These are phyloP conservation scores for Globisporangium spinosum DNA, from an alignment of 352 stramenopile species.

Conservation along the genomic window DNA sequence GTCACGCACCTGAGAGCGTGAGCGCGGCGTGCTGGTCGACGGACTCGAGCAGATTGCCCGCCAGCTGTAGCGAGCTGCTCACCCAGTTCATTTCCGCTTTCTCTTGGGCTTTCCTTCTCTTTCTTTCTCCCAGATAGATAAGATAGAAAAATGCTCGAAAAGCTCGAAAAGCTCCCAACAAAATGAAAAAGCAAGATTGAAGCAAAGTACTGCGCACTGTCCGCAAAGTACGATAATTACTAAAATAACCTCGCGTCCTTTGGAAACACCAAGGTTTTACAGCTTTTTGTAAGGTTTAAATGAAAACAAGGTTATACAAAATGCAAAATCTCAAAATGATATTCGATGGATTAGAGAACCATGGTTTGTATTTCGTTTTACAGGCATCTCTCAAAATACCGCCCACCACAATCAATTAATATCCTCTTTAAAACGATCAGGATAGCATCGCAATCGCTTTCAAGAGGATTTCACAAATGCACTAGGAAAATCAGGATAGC, in stretches of 20 bases:
- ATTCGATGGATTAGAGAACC: no score
- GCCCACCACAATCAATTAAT: no score
- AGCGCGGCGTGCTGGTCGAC: constrained; percentile 82
- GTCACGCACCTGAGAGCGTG: constrained; percentile 41
- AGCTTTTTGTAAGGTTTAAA: no score
- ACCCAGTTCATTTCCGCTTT: constrained; percentile 71
- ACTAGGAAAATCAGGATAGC: no score
- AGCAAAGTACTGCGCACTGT: neutral
- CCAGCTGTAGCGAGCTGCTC: constrained; percentile 76
- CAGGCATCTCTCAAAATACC: no score
- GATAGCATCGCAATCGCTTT: no score
- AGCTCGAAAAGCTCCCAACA: neutral
- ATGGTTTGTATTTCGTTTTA: no score
- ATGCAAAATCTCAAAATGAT: no score
- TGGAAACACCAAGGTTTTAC: constrained; percentile 3
- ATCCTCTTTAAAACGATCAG: no score
- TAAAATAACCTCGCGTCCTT: constrained; percentile 10
- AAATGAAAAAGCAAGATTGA: neutral
- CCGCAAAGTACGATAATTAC: neutral
- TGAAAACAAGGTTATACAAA: no score
- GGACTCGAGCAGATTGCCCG: constrained; percentile 77
- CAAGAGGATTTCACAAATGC: no score
- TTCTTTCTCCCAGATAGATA: neutral
- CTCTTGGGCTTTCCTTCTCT: neutral
- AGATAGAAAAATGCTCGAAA: neutral